Base-by-base conservation (phyloP, 305 asterid species). In the Fraxinus dipetala region DNA sequence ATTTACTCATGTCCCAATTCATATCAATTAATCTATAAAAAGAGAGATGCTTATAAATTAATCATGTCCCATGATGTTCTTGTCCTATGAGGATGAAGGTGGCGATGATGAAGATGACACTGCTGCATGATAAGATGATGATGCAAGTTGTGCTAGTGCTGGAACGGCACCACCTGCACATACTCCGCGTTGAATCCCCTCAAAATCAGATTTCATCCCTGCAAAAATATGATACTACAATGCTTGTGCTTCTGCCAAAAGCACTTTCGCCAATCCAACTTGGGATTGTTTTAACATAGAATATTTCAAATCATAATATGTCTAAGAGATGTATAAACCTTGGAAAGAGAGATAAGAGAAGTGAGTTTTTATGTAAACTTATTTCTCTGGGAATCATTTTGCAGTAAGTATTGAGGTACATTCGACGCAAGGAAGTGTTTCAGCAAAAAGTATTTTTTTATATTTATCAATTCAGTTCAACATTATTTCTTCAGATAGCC, bases 101-200 rank as follows among this genome's bases (percentile, higher is more conserved):
- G 90, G 89, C 79, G 90, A 79, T 16, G 90, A 81, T 72, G 92
- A 87, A 11, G 96, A 87, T 81, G 95, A 85, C 76, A 87, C 61
- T 6, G 84, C 82, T 16, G 97, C 91, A 56, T 91, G 95, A 86
- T 93, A 94, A 61, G 98, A 93, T 77, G 98, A 93, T 76, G 97
- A 93, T 81, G 92, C 94, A 81, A 94, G 92, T 88, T 93, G 98
- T 65, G 96, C 88, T 34, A 90, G 81, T 26, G 97, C 97, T 69
- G 96, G 96, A 90, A 92, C 83, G 32, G 96, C 89, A 79, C 98
- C 98, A 90, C 98, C 98, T 94, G 84, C 83, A 85, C 56, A 70
- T 70, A 78, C 81, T 81, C 24, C 2, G 7, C 2, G 16, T 24
- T 11, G 72, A 22, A 10, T 63, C 6, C n/a, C 6, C 35, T 63